Conservation (phyloP, 225 moss, liverwort and hornwort species). For the Physcomitrium patens region DNA sequence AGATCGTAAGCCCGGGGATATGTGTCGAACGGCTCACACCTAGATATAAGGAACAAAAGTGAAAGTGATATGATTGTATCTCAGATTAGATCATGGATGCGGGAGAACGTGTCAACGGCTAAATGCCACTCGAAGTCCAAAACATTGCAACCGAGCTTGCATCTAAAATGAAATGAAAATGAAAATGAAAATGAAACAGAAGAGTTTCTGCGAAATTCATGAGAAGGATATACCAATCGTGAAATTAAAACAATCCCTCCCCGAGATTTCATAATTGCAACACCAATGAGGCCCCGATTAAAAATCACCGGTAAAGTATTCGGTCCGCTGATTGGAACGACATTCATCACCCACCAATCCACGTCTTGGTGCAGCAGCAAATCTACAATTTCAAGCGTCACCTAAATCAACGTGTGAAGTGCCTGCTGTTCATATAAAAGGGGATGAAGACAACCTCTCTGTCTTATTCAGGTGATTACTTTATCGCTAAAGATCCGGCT, state of each 20-base stretch:
- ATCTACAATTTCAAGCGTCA: conserved; percentile 40
- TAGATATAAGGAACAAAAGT: conserved; percentile 19
- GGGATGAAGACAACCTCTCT: too few relatives aligned
- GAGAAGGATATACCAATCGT: conserved; percentile 60
- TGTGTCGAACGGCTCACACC: conserved; percentile 84
- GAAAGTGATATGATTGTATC: background rate
- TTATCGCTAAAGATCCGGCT: too few relatives aligned
- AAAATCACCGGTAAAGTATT: conserved; percentile 70
- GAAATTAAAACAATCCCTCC: too few relatives aligned
- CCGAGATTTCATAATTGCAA: too few relatives aligned
- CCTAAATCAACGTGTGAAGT: too few relatives aligned
- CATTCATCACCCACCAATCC: conserved; percentile 90
- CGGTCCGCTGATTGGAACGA: conserved; percentile 67
- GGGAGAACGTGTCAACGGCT: background rate
- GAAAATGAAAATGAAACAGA: background rate
- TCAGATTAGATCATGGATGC: too few relatives aligned
- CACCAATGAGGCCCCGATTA: conserved; percentile 81
- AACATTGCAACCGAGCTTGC: background rate
- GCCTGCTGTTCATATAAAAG: too few relatives aligned
- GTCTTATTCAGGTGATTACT: too few relatives aligned
- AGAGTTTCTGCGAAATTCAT: background rate
- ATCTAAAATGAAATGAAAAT: too few relatives aligned
- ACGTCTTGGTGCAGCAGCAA: conserved; percentile 72
- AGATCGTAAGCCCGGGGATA: conserved; percentile 82
- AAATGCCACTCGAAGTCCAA: background rate